Base-by-base conservation (phyloP, 192 early-diverging fungal species). In the Gigaspora rosea region DNA sequence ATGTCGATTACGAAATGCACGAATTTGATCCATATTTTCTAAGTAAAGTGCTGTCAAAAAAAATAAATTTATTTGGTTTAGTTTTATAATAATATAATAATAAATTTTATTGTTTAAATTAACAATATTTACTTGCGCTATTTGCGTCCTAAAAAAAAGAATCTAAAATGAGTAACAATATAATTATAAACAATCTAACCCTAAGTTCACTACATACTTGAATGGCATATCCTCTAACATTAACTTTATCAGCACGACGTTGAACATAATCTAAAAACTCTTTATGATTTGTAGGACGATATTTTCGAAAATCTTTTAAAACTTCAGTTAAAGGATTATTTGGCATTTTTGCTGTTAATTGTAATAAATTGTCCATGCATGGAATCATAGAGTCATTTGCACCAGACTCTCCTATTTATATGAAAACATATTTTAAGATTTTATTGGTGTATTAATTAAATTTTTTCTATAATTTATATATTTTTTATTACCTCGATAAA, bases 321-420 rank as follows among this genome's bases (percentile, higher is more conserved):
- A 92, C 88, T 41, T 89, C 89, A 0, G 94, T 95, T 63, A 96
- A 83, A 0, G 94, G 88, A 80, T 95, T 95, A 16, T 87, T 84
- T 41, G 94, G 95, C 87, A 95, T 94, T 63, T 83, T 79, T 22
- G 85, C 82, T 8, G 94, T 93, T 62, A 97, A 84, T 85, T 94
- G 92, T 66, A 97, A 84, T 61, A 97, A 78, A 75, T 97, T 95
- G 57, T 95, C 95, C 64, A 88, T 89, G 51, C 92, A 87, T n/a
- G 94, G 95, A 65, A 95, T 88, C 77, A 95, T 94, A 12, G 89
- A 90, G 65, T 94, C 94, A 82, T 95, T 95, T 71, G 94, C 93
- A 48, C 95, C 94, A 35, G 88, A 89, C 74, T 95, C 95, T 15
- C 95, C 95, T 71, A 54, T 62, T 41, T 41, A 32, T 11, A 62